Percentiles rank a stretch among this genome's conserved stretches.
Conservation (phyloP, 139 green algal genomes). For the Edaphochlamys debaryana region DNA sequence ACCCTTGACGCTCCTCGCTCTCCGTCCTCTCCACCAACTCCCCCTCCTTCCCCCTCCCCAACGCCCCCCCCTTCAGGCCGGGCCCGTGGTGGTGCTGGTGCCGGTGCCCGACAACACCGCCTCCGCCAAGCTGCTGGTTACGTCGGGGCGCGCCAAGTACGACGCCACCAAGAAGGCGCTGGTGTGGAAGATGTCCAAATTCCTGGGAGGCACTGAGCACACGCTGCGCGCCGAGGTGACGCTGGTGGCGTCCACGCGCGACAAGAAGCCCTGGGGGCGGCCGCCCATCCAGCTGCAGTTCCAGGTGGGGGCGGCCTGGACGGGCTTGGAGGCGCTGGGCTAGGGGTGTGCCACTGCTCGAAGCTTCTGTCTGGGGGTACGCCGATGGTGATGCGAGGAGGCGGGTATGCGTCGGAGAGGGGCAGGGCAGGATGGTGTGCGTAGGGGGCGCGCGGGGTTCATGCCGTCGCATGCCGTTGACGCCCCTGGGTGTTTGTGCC, state of each 20-base stretch:
- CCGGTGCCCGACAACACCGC: constrained; percentile 95
- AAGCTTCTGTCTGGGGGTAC: no score
- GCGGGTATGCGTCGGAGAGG: no score
- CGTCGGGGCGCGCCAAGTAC: constrained; percentile 92
- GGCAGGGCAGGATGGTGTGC: no score
- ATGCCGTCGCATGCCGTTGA: no score
- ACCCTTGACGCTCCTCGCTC: no score
- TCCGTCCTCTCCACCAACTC: no score
- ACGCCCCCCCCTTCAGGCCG: not conserved
- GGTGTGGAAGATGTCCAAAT: constrained; percentile 73
- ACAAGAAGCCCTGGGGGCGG: constrained; percentile 85
- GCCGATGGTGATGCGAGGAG: no score
- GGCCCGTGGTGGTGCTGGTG: constrained; percentile 80
- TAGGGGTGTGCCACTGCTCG: no score
- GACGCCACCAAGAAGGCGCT: constrained; percentile 87
- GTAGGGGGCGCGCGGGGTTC: no score
- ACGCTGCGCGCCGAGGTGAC: constrained; percentile 89
- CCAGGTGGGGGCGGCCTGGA: constrained; percentile 70
- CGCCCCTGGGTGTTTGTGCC: no score
- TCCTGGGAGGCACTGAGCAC: constrained; percentile 79
- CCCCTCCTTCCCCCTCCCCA: not conserved
- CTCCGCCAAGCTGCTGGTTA: constrained; percentile 83
- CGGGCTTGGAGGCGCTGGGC: no score
- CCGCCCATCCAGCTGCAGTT: constrained; percentile 90
- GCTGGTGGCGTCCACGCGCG: constrained; percentile 86